Percentiles rank a stretch among this genome's conserved stretches.
Evolutionary conservation across 306 rosid species (phyloP).

Genomic region (Malus fusca): DNA sequence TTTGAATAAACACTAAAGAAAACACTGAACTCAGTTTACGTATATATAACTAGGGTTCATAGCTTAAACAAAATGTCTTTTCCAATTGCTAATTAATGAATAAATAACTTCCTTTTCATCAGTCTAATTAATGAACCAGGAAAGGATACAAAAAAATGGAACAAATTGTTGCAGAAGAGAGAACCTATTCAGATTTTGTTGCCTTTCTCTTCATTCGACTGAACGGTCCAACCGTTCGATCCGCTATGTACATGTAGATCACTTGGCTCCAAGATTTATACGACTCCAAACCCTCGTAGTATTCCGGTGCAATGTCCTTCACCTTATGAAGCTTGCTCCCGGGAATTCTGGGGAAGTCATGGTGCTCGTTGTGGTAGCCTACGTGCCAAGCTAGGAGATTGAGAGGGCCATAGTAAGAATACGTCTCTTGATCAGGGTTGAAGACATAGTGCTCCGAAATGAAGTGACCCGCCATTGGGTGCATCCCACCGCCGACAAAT

Average conservation of each 20-base stretch:
- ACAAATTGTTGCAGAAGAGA: slow-evolving; percentile 4
- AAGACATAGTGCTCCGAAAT: slow-evolving; percentile 88
- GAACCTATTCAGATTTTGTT: slow-evolving; percentile 46
- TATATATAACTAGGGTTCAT: neutral
- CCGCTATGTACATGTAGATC: slow-evolving; percentile 76
- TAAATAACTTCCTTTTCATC: slow-evolving; percentile 7
- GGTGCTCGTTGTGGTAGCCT: slow-evolving; percentile 90
- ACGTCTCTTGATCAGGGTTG: slow-evolving; percentile 82
- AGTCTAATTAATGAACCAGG: slow-evolving; percentile 16
- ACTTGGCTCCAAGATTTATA: slow-evolving; percentile 82
- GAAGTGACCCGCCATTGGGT: slow-evolving; percentile 99
- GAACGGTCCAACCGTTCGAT: slow-evolving; percentile 74
- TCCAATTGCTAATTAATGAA: slow-evolving; percentile 15
- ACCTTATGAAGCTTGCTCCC: slow-evolving; percentile 83
- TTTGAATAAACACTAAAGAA: neutral
- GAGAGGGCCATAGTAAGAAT: slow-evolving; percentile 89
- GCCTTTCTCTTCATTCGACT: slow-evolving; percentile 83
- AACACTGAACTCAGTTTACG: neutral
- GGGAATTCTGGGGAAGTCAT: slow-evolving; percentile 85
- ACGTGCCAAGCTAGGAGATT: slow-evolving; percentile 84
- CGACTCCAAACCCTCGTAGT: slow-evolving; percentile 46
- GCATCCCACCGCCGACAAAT: slow-evolving; percentile 91
- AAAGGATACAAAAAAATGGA: neutral
- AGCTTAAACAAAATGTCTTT: neutral
- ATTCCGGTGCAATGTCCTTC: slow-evolving; percentile 81